Conservation (phyloP, 1,284 basidiomycete species). For the Xanthoconium separans region DNA sequence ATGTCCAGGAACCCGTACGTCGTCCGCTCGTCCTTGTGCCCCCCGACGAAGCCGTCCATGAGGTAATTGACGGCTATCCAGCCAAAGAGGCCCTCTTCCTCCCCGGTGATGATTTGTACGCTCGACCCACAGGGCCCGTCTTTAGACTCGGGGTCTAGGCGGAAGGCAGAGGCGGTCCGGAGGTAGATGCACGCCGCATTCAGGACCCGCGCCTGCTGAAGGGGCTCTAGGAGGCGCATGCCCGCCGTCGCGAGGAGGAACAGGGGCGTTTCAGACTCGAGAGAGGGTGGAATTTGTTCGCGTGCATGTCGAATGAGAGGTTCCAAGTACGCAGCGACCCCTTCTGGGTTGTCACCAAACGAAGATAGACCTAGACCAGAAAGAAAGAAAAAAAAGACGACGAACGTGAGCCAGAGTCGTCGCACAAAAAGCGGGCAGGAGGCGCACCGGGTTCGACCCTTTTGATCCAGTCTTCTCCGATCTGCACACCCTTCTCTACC, state of each 20-base stretch:
- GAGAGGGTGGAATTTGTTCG: slow-evolving; percentile 80
- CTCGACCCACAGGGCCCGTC: slow-evolving; percentile 84
- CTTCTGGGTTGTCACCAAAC: slow-evolving; percentile 68
- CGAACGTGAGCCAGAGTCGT: background rate
- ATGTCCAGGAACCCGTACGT: slow-evolving; percentile 99
- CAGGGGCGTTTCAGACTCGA: slow-evolving; percentile 82
- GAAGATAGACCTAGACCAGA: slow-evolving; percentile 77
- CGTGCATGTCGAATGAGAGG: slow-evolving; percentile 86
- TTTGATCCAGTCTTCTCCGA: slow-evolving; percentile 82
- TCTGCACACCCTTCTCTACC: slow-evolving; percentile 89
- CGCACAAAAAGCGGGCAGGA: background rate
- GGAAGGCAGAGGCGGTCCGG: slow-evolving; percentile 70
- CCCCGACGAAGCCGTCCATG: slow-evolving; percentile 91
- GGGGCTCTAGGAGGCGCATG: slow-evolving; percentile 83
- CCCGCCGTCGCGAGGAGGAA: slow-evolving; percentile 97
- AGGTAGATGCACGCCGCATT: slow-evolving; percentile 79
- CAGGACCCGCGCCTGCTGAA: slow-evolving; percentile 74
- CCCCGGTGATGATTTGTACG: slow-evolving; percentile 93
- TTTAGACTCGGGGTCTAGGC: slow-evolving; percentile 60
- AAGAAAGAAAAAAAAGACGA: background rate
- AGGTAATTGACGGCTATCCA: slow-evolving; percentile 99
- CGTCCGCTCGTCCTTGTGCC: slow-evolving; percentile 54
- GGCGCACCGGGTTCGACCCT: slow-evolving; percentile 91
- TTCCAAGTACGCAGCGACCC: slow-evolving; percentile 73
- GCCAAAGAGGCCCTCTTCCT: slow-evolving; percentile 97